These are phyloP conservation scores for Brassica rapa DNA, from an alignment of 345 rosid genomes.

Conservation along the genomic window DNA sequence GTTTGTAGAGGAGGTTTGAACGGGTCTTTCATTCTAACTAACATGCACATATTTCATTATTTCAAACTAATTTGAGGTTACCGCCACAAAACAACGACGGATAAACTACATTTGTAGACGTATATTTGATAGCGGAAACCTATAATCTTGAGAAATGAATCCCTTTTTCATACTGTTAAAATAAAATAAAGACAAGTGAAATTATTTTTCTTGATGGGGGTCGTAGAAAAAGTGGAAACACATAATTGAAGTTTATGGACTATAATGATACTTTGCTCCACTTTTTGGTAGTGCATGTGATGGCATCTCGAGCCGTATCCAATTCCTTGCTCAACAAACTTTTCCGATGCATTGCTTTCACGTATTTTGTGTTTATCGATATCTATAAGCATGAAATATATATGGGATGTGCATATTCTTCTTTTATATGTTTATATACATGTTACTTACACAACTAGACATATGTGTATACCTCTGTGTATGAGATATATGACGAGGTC, in stretches of 20 bases:
- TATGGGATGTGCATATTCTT: slow-evolving; percentile 1
- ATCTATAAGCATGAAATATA: slow-evolving; percentile 1
- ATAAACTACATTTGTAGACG: neutral
- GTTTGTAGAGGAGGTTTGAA: no score
- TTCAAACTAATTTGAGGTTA: neutral
- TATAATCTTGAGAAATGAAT: neutral
- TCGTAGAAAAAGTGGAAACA: slow-evolving; percentile 10
- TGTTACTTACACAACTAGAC: neutral
- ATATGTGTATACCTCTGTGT: neutral
- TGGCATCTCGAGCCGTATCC: slow-evolving; percentile 35
- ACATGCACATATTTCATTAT: no score
- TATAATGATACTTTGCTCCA: slow-evolving; percentile 31
- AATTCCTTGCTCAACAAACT: slow-evolving; percentile 41
- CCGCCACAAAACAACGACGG: neutral
- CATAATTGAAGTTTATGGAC: slow-evolving; percentile 25
- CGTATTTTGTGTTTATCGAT: slow-evolving; percentile 21
- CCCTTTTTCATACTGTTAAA: neutral
- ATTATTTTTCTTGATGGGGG: neutral
- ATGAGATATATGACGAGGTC: slow-evolving; percentile 34
- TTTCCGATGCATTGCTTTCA: slow-evolving; percentile 41
- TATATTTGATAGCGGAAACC: neutral
- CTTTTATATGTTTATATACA: neutral
- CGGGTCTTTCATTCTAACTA: no score
- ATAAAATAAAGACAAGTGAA: neutral
- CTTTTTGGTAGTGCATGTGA: slow-evolving; percentile 32